Percentiles rank a stretch among this genome's conserved stretches.
These are phyloP conservation scores for Fraxinus nigra DNA, from an alignment of 305 asterid genomes.

Conservation along the genomic window DNA sequence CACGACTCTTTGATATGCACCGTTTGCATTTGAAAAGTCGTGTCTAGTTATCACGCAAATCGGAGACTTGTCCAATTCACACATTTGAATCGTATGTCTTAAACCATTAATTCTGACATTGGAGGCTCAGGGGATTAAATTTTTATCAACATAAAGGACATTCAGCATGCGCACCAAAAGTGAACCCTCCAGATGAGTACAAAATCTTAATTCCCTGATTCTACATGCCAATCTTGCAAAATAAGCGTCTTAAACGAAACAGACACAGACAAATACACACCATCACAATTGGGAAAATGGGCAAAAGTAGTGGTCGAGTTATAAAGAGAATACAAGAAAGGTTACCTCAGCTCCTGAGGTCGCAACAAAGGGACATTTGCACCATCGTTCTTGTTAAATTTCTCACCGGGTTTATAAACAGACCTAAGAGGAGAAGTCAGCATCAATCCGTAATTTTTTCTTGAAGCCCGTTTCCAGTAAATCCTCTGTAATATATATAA, in stretches of 20 bases:
- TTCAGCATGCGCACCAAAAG: background rate
- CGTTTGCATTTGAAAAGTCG: background rate
- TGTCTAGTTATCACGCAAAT: background rate
- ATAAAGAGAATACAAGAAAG: conserved; percentile 18
- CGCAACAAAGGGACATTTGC: conserved; percentile 64
- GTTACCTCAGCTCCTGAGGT: conserved; percentile 87
- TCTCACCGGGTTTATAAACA: conserved; percentile 52
- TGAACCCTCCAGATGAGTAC: background rate
- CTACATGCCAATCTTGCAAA: background rate
- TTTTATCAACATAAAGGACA: background rate
- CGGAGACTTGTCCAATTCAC: background rate
- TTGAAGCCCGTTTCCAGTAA: conserved; percentile 95
- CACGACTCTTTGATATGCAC: background rate
- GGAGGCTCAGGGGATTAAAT: background rate
- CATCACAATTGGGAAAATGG: conserved; percentile 31
- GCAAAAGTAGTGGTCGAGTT: conserved; percentile 14
- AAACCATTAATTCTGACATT: background rate
- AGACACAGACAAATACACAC: conserved; percentile 41
- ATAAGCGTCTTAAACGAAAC: conserved; percentile 42
- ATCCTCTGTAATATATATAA: conserved; percentile 62
- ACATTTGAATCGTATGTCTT: background rate
- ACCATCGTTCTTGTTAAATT: conserved; percentile 38
- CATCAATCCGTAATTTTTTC: conserved; percentile 74
- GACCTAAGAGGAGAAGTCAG: conserved; percentile 91
- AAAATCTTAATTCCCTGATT: background rate